Percentiles rank a stretch among this genome's conserved stretches.
Conservation (phyloP, 2,329 filamentous ascomycete genomes). For the Pseudogymnoascus sp. region DNA sequence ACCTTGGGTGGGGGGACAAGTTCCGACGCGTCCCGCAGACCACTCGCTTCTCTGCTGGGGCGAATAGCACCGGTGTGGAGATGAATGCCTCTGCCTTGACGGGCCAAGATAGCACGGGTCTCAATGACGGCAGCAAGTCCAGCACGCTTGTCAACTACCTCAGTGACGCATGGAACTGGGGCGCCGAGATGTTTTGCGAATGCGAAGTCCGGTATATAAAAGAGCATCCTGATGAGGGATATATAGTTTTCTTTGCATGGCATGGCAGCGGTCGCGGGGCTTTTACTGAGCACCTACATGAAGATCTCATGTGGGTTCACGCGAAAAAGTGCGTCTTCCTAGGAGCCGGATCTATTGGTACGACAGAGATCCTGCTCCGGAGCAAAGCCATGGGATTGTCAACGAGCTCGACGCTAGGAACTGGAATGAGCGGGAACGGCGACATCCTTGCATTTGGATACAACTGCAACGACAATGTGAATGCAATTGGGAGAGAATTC, state of each 20-base stretch:
- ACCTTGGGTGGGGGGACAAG: constrained; percentile 42
- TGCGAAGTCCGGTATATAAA: constrained; percentile 58
- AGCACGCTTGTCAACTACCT: constrained; percentile 60
- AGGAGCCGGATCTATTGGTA: constrained; percentile 56
- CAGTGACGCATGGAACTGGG: constrained; percentile 64
- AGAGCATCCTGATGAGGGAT: constrained; percentile 46
- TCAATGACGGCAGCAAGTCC: constrained; percentile 62
- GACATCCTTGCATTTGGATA: constrained; percentile 60
- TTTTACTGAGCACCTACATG: constrained; percentile 47
- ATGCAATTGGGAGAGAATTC: constrained; percentile 45
- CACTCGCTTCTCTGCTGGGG: constrained; percentile 52
- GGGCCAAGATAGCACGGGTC: constrained; percentile 55
- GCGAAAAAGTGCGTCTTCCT: constrained; percentile 59
- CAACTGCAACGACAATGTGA: constrained; percentile 49
- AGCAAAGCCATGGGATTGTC: constrained; percentile 50
- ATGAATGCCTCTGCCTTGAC: constrained; percentile 54
- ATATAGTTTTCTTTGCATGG: constrained; percentile 58
- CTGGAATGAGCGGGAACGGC: constrained; percentile 58
- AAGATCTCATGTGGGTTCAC: constrained; percentile 59
- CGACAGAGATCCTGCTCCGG: constrained; percentile 57
- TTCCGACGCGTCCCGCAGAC: constrained; percentile 53
- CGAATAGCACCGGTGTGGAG: constrained; percentile 56
- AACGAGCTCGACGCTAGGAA: constrained; percentile 50
- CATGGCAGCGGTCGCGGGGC: constrained; percentile 49
- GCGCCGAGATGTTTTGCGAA: constrained; percentile 62